phyloP scores from a whole-genome alignment of 1,284 basidiomycete species.

The Trichosporon sp. region DNA sequence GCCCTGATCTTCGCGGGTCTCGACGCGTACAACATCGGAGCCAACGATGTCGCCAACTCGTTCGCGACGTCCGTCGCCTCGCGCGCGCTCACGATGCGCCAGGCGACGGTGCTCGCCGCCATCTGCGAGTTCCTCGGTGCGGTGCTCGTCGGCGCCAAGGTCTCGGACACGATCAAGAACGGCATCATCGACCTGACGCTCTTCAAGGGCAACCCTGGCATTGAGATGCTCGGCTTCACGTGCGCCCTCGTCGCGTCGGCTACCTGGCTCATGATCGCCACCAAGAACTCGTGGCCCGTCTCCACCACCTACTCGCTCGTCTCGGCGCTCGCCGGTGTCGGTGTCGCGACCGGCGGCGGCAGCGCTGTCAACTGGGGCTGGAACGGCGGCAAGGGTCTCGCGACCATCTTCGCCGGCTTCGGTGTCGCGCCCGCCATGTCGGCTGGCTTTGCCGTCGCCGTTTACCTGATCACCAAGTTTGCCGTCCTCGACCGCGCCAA shows the following conservation, averaged over 20 bases:
- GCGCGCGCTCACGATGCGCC: constrained; percentile 49
- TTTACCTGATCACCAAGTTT: constrained; percentile 50
- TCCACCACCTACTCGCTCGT: constrained; percentile 52
- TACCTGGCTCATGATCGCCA: constrained; percentile 50
- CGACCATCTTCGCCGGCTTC: constrained; percentile 49
- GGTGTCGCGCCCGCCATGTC: constrained; percentile 46
- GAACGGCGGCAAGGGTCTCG: constrained; percentile 52
- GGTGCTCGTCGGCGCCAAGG: constrained; percentile 50
- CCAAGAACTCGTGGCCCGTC: constrained; percentile 49
- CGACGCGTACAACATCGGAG: constrained; percentile 53
- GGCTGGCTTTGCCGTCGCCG: constrained; percentile 48
- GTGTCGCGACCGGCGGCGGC: constrained; percentile 51
- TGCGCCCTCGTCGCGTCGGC: constrained; percentile 47
- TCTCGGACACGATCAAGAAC: constrained; percentile 52
- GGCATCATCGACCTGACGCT: constrained; percentile 45
- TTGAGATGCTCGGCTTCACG: constrained; percentile 53
- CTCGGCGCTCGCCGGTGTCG: constrained; percentile 52
- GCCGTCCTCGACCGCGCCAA: constrained; percentile 47
- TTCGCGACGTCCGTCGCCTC: constrained; percentile 53
- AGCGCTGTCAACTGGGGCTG: constrained; percentile 53
- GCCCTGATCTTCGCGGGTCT: constrained; percentile 50
- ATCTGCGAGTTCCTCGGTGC: constrained; percentile 51
- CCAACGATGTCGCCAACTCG: constrained; percentile 48
- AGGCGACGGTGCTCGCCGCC: constrained; percentile 49
- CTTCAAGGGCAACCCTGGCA: constrained; percentile 50